Evolutionary conservation across 2,329 filamentous ascomycete genomes (phyloP).

Genomic region (Penicillium sp.): DNA sequence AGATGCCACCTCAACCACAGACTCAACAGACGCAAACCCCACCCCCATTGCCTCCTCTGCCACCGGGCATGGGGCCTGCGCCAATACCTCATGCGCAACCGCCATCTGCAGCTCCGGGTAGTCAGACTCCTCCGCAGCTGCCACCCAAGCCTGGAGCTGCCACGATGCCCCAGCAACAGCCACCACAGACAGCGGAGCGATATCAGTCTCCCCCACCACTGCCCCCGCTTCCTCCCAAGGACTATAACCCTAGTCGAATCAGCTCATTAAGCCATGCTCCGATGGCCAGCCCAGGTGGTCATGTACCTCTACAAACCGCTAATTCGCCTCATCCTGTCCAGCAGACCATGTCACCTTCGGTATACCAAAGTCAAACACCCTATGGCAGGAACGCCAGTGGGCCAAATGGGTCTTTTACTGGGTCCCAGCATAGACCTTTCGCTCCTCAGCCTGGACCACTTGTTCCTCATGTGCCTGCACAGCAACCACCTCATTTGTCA

Average conservation of each 20-base stretch:
- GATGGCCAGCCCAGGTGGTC: slow-evolving; percentile 7
- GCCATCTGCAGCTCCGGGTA: slow-evolving; percentile 13
- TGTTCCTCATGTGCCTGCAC: slow-evolving; percentile 7
- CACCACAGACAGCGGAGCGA: slow-evolving; percentile 22
- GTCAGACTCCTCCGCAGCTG: slow-evolving; percentile 32
- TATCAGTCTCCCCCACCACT: slow-evolving; percentile 33
- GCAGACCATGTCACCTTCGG: slow-evolving; percentile 6
- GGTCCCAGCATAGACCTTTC: background rate
- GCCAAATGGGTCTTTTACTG: background rate
- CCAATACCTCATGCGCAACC: slow-evolving; percentile 34
- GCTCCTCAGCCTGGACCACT: background rate
- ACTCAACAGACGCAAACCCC: slow-evolving; percentile 45
- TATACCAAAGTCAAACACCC: background rate
- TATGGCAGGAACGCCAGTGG: slow-evolving; percentile 6
- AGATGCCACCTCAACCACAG: slow-evolving; percentile 33
- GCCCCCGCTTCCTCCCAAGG: slow-evolving; percentile 40
- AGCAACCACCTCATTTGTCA: slow-evolving; percentile 22
- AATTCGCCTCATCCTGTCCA: background rate
- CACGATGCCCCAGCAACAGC: slow-evolving; percentile 16
- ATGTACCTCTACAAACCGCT: slow-evolving; percentile 23
- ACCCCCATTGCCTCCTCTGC: slow-evolving; percentile 70
- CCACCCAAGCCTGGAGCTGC: slow-evolving; percentile 37
- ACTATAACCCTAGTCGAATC: slow-evolving; percentile 20
- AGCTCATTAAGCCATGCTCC: slow-evolving; percentile 11
- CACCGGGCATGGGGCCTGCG: slow-evolving; percentile 57